Conservation (phyloP, 2,329 filamentous ascomycete genomes). For the Rutstroemia sydowiana region DNA sequence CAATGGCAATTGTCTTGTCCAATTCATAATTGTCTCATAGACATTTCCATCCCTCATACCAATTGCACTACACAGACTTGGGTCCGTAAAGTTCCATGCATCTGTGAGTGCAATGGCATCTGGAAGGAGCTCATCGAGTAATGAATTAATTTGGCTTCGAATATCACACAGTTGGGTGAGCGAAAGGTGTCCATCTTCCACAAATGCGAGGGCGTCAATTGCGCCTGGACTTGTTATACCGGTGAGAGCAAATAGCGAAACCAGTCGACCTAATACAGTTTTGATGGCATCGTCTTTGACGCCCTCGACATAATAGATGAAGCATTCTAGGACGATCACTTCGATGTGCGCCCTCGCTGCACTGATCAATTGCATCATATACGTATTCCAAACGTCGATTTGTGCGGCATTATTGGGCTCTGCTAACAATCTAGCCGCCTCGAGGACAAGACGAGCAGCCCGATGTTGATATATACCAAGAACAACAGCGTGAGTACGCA, state of each 20-base stretch:
- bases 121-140: conserved; percentile 19
- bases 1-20: conserved; percentile 9
- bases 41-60: conserved; percentile 21
- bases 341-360: not conserved
- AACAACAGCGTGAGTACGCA: not conserved
- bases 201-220: conserved; percentile 6
- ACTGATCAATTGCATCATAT: not conserved
- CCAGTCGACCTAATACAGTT: not conserved
- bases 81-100: conserved; percentile 24
- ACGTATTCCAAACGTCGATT: not conserved
- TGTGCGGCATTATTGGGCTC: not conserved
- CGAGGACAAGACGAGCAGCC: not conserved
- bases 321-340: not conserved
- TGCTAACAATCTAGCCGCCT: not conserved
- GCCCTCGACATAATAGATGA: not conserved
- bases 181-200: not conserved
- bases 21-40: conserved; percentile 16
- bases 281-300: not conserved
- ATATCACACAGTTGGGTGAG: not conserved
- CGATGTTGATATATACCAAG: not conserved
- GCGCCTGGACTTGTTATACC: conserved; percentile 13
- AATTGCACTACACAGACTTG: conserved; percentile 19
- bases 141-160: conserved; percentile 10
- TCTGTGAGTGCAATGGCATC: conserved; percentile 24
- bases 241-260: conserved; percentile 21